Base-by-base conservation (phyloP, 75 land plant genomes). In the Pinus taeda region DNA sequence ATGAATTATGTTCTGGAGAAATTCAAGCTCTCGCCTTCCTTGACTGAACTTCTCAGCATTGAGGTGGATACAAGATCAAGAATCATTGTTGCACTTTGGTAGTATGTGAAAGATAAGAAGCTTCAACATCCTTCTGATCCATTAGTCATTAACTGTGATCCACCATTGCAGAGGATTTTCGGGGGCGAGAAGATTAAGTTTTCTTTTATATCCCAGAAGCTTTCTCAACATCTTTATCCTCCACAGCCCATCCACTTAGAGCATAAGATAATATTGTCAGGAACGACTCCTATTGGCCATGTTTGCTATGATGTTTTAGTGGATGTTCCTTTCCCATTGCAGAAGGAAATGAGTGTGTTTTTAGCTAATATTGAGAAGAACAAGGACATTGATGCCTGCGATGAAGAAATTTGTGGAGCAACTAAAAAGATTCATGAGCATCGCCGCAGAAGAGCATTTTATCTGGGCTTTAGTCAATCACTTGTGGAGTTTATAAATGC, bases 401-500 rank as follows among this genome's bases (percentile, higher is more conserved):
- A 97, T 78, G 98, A 95, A 75, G 88, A 88, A 75, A 97, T 97
- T 18, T 84, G 87, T 70, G 79, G 78, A 42, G 85, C 91, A 13
- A 90, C 95, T 20, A 90, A 89, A 80, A 97, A 95, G 77, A 97
- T 97, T 45, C 95, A 97, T 75, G 99, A 97, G 91, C 99, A 97
- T 74, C 91, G 98, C 0, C 84, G 88, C 58, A 85, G 99, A 61
- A 83, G 99, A 37, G 98, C 99, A 49, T 97, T 95, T 77, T 97
- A 95, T 74, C 87, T 97, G 18, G 99, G 99, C 17, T 97, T 95
- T 74, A 95, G 99, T 82, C 98, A 97, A 58, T 93, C 96, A 15
- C 99, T 98, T 12, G 98, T 97, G 64, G 98, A 97, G 66, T 97
- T 95, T 76, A 95, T 97, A 37, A 92, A 95, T 83, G 90, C 99